phyloP scores from a whole-genome alignment of 1,139 yeast species.

The Geotrichum klebahnii region DNA sequence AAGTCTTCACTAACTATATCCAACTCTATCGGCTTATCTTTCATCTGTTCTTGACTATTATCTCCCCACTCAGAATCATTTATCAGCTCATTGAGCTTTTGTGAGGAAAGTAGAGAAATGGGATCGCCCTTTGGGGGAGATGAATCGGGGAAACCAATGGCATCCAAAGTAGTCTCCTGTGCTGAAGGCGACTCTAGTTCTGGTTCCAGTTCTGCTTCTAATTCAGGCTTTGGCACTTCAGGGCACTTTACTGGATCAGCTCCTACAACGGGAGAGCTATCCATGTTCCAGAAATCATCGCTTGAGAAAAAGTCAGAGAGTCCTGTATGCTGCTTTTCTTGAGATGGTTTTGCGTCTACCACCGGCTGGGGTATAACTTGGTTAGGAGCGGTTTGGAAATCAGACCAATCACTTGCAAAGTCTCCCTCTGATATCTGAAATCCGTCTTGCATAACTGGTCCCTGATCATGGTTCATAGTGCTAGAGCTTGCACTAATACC shows the following conservation, averaged over 20 bases:
- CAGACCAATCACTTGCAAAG: constrained; percentile 12
- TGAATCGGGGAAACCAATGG: neutral
- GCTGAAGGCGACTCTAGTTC: no score
- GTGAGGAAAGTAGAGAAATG: neutral
- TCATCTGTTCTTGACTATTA: neutral
- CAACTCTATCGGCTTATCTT: neutral
- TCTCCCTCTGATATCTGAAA: constrained; percentile 3
- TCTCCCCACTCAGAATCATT: constrained; percentile 19
- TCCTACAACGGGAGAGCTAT: neutral
- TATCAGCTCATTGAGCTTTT: constrained; percentile 13
- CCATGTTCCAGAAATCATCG: constrained; percentile 1
- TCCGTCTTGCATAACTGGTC: neutral
- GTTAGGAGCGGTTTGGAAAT: neutral
- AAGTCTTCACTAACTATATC: neutral
- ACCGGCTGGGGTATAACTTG: neutral
- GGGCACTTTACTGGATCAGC: neutral
- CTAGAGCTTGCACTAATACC: neutral
- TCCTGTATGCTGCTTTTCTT: neutral
- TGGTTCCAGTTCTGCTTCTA: neutral
- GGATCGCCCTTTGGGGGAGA: neutral
- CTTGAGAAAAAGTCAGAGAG: neutral
- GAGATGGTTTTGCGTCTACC: no score
- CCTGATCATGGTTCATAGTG: neutral
- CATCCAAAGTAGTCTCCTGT: neutral
- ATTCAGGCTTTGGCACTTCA: neutral